Percentiles rank a stretch among this genome's conserved stretches.
Conservation (phyloP, 495 filamentous ascomycete species). For the Cercophora samala region DNA sequence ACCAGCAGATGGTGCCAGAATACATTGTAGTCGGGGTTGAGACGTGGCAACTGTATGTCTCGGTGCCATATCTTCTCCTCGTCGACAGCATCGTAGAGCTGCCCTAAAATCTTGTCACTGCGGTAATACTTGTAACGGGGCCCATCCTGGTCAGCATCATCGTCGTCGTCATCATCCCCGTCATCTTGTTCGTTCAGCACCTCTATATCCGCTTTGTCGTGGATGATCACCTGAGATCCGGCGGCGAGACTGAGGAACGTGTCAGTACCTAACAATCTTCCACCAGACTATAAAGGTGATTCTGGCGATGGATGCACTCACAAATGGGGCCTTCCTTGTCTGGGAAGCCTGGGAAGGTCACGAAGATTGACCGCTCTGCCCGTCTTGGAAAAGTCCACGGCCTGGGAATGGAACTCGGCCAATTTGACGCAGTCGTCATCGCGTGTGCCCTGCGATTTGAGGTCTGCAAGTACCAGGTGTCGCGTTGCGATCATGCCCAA, state of each 20-base stretch:
- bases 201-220: constrained; percentile 42
- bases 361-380: constrained; percentile 60
- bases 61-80: constrained; percentile 63
- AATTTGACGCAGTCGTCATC: constrained; percentile 58
- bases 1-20: constrained; percentile 48
- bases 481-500: constrained; percentile 65
- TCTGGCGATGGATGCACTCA: constrained; percentile 20
- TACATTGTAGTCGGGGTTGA: constrained; percentile 10
- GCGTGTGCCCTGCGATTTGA: constrained; percentile 50
- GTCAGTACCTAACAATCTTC: constrained; percentile 18
- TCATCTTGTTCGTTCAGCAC: constrained; percentile 40
- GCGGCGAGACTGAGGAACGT: constrained; percentile 49
- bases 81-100: constrained; percentile 70
- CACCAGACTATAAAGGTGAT: neutral
- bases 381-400: constrained; percentile 81
- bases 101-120: constrained; percentile 66
- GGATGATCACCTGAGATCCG: constrained; percentile 57
- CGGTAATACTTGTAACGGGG: constrained; percentile 57
- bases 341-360: constrained; percentile 26
- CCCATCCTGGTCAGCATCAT: constrained; percentile 54
- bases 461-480: constrained; percentile 69
- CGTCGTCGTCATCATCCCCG: constrained; percentile 37
- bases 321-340: constrained; percentile 41
- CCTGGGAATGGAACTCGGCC: constrained; percentile 68
- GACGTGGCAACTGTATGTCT: constrained; percentile 43